Conservation (phyloP, 768 basidiomycete species). For the Baorangia bicolor region DNA sequence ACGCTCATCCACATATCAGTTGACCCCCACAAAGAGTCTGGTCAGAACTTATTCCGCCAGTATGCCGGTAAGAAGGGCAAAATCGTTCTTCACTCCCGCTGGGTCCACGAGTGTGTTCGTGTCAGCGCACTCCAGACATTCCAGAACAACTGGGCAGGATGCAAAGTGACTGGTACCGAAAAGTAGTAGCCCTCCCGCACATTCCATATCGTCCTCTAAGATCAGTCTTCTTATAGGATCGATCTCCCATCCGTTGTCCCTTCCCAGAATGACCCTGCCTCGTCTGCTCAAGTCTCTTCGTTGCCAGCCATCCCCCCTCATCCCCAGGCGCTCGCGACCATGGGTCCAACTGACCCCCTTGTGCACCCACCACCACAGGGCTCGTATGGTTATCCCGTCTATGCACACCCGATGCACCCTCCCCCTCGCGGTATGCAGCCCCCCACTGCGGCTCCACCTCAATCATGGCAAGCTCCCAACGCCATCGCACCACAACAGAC, state of each 20-base stretch:
- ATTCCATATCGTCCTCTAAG: background rate
- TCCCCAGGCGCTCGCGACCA: constrained; percentile 28
- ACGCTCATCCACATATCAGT: constrained; percentile 43
- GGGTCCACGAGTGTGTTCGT: constrained; percentile 78
- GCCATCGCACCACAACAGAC: constrained; percentile 67
- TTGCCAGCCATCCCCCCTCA: constrained; percentile 29
- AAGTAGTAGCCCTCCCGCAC: constrained; percentile 42
- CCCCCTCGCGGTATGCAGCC: constrained; percentile 44
- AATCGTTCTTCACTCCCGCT: constrained; percentile 68
- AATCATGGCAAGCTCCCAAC: constrained; percentile 62
- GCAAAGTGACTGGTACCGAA: constrained; percentile 76
- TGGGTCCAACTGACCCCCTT: constrained; percentile 27
- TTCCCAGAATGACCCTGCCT: constrained; percentile 22
- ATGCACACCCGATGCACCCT: constrained; percentile 41
- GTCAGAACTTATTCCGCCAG: constrained; percentile 78
- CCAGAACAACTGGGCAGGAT: constrained; percentile 74
- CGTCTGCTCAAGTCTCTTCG: constrained; percentile 26
- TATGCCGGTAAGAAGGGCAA: constrained; percentile 80
- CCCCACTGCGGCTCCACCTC: constrained; percentile 50
- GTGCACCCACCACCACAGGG: constrained; percentile 31
- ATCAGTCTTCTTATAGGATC: constrained; percentile 17
- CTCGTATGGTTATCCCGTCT: constrained; percentile 34
- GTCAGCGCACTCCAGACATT: constrained; percentile 69
- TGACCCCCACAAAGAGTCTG: constrained; percentile 74
- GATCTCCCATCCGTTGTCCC: constrained; percentile 21